Conservation (phyloP, 2,329 filamentous ascomycete species). For the Lecanoromycetidae sp. region DNA sequence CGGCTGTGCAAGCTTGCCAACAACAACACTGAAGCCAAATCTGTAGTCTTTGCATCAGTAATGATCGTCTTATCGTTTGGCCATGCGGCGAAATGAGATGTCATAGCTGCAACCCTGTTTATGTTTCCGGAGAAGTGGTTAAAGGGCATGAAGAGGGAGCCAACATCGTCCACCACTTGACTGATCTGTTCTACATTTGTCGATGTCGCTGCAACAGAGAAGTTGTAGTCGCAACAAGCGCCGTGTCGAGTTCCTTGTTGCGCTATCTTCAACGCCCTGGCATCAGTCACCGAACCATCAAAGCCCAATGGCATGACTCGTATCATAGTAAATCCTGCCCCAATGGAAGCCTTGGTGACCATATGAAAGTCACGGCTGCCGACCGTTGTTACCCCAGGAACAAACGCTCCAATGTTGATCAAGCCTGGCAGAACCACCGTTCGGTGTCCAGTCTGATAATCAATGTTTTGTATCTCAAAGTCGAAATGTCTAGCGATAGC, state of each 20-base stretch:
- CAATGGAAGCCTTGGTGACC: conserved; percentile 61
- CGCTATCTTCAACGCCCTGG: conserved; percentile 56
- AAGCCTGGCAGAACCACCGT: conserved; percentile 61
- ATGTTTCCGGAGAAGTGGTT: conserved; percentile 71
- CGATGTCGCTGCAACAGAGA: conserved; percentile 63
- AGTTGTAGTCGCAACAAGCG: conserved; percentile 66
- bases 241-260: conserved; percentile 58
- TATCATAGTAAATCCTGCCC: conserved; percentile 68
- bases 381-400: conserved; percentile 55
- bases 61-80: conserved; percentile 66
- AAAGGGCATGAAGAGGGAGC: conserved; percentile 72
- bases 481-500: conserved; percentile 83
- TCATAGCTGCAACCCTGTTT: conserved; percentile 69
- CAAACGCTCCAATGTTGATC: conserved; percentile 69
- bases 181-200: conserved; percentile 64
- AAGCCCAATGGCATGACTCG: conserved; percentile 65
- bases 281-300: conserved; percentile 60
- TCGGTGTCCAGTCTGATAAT: conserved; percentile 83
- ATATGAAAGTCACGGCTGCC: conserved; percentile 56
- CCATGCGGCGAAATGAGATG: conserved; percentile 67
- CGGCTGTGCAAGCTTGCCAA: conserved; percentile 66
- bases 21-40: conserved; percentile 67
- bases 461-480: conserved; percentile 67
- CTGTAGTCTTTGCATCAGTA: conserved; percentile 68
- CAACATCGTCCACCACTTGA: conserved; percentile 59